Conservation (phyloP, 202 grass and related monocot genomes). For the Setaria viridis region DNA sequence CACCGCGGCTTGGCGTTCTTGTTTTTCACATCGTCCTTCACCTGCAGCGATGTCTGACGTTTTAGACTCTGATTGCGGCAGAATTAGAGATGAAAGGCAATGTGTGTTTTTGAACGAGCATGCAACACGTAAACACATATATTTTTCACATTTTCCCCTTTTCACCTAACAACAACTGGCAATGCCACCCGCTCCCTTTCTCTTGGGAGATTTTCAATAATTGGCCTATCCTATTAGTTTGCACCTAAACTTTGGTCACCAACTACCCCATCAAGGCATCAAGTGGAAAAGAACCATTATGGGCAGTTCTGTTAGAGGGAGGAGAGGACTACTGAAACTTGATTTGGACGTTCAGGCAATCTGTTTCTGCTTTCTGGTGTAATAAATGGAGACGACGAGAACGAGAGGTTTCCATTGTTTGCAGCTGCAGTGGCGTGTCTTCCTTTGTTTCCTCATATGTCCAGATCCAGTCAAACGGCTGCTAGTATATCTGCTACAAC, state of each 20-base stretch:
- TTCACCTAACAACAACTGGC: neutral
- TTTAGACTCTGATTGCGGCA: neutral
- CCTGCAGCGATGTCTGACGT: constrained; percentile 33
- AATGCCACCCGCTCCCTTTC: neutral
- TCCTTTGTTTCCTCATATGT: neutral
- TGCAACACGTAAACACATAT: neutral
- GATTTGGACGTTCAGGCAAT: neutral
- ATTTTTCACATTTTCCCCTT: neutral
- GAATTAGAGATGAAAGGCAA: neutral
- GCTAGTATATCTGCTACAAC: neutral
- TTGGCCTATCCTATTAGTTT: neutral
- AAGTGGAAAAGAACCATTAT: neutral
- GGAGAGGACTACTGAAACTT: neutral
- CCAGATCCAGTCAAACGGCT: neutral
- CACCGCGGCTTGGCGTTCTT: constrained; percentile 48
- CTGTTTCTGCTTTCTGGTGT: neutral
- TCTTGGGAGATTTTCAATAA: neutral
- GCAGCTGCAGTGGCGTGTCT: neutral
- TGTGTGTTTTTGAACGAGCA: neutral
- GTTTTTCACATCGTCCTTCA: constrained; percentile 42
- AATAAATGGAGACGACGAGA: neutral
- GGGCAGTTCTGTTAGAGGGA: neutral
- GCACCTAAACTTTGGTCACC: too few relatives aligned
- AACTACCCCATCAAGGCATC: neutral
- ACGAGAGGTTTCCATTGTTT: neutral